Evolutionary conservation across 2,329 filamentous ascomycete genomes (phyloP).

Genomic region (Phyllosticta citribraziliensis): DNA sequence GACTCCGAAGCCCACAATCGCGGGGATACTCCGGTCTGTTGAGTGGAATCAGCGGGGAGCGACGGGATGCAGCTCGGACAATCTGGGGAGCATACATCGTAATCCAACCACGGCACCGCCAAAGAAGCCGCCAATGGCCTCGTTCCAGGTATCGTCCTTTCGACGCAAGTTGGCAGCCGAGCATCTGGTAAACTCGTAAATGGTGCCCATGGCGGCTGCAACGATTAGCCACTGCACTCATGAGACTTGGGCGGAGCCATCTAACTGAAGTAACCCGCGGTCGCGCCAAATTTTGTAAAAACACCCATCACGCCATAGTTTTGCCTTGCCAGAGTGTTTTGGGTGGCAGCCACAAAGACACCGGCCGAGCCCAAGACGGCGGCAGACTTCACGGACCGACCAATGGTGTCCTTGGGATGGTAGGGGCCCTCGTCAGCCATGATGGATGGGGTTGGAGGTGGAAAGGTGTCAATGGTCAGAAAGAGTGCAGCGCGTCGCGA

Average conservation of each 20-base stretch:
- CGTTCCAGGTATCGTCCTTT: constrained; percentile 71
- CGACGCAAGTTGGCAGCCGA: constrained; percentile 77
- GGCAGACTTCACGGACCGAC: constrained; percentile 53
- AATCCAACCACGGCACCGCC: constrained; percentile 65
- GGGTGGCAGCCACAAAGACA: constrained; percentile 63
- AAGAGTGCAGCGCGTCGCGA: neutral
- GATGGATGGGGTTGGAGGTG: constrained; percentile 17
- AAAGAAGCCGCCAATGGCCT: constrained; percentile 65
- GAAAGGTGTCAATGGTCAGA: neutral
- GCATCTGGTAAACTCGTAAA: constrained; percentile 67
- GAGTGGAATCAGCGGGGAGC: neutral
- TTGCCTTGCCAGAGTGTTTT: constrained; percentile 75
- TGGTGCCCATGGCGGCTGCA: constrained; percentile 60
- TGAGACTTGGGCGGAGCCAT: neutral
- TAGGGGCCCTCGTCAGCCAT: constrained; percentile 39
- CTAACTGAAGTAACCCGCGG: constrained; percentile 59
- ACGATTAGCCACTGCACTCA: constrained; percentile 1
- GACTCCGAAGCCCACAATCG: constrained; percentile 59
- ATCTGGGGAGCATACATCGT: constrained; percentile 46
- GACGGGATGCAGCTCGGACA: neutral
- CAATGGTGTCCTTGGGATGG: constrained; percentile 66
- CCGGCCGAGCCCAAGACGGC: constrained; percentile 58
- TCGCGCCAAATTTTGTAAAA: constrained; percentile 67
- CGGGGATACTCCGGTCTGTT: constrained; percentile 55
- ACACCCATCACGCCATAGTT: constrained; percentile 76